These are phyloP conservation scores for Colletotrichum sp. DNA, from an alignment of 2,329 filamentous ascomycete genomes.

Conservation along the genomic window DNA sequence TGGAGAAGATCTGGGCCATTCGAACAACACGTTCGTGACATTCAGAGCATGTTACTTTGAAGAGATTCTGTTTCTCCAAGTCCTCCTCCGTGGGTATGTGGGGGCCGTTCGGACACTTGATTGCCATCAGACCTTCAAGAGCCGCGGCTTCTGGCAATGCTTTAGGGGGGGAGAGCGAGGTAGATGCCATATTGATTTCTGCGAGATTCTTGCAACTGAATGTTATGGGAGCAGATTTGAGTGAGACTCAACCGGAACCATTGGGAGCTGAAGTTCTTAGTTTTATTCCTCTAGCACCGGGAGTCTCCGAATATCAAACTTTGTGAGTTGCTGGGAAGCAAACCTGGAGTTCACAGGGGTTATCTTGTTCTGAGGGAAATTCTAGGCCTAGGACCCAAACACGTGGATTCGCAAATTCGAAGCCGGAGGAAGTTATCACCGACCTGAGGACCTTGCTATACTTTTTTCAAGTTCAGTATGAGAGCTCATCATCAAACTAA, in stretches of 20 bases:
- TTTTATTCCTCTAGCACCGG: too few species aligned
- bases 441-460: background rate
- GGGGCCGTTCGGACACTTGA: background rate
- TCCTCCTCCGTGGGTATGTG: background rate
- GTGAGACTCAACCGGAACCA: background rate
- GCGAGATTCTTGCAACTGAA: background rate
- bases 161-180: background rate
- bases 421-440: background rate
- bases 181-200: background rate
- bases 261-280: rapidly evolving
- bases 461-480: too few species aligned
- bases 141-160: background rate
- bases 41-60: background rate
- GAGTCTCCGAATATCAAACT: too few species aligned
- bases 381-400: background rate
- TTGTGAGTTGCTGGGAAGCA: rapidly evolving
- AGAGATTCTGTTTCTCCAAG: background rate
- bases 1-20: background rate
- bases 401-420: background rate
- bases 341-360: background rate
- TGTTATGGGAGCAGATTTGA: background rate
- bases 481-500: rapidly evolving
- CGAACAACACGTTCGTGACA: background rate
- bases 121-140: background rate
- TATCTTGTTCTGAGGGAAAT: background rate